phyloP scores from a whole-genome alignment of 306 rosid species.

The Abrus pulchellus region DNA sequence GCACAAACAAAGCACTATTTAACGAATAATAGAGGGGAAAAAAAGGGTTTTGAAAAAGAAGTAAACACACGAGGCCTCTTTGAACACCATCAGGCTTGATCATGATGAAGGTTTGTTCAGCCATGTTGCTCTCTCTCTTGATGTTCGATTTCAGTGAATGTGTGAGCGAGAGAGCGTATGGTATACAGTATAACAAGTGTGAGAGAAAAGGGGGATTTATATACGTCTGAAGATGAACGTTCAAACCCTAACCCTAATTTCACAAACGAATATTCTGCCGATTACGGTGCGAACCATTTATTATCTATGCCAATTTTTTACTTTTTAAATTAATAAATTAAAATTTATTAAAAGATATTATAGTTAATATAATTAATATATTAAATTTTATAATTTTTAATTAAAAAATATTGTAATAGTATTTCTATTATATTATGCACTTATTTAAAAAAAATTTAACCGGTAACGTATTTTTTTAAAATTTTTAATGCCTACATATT shows the following conservation, averaged over 20 bases:
- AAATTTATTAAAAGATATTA: no score
- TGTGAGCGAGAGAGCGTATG: neutral
- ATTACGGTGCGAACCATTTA: neutral
- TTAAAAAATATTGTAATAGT: no score
- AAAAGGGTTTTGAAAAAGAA: neutral
- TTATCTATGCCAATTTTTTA: no score
- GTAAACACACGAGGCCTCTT: conserved; percentile 75
- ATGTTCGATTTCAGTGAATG: neutral
- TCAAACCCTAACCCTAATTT: conserved; percentile 48
- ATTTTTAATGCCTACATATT: no score
- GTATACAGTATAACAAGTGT: neutral
- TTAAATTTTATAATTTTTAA: no score
- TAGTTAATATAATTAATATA: no score
- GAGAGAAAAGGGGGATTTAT: conserved; percentile 37
- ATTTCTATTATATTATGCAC: no score
- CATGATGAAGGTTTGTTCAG: conserved; percentile 85
- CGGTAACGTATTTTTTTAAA: no score
- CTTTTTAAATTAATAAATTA: no score
- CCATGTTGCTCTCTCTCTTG: conserved; percentile 56
- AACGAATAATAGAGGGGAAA: neutral
- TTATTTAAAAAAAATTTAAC: no score
- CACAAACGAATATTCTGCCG: conserved; percentile 46
- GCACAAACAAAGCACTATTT: neutral
- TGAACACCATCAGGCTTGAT: conserved; percentile 95
- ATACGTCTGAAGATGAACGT: neutral